Conservation (phyloP, 768 basidiomycete species). For the Phaffia tasmanica region DNA sequence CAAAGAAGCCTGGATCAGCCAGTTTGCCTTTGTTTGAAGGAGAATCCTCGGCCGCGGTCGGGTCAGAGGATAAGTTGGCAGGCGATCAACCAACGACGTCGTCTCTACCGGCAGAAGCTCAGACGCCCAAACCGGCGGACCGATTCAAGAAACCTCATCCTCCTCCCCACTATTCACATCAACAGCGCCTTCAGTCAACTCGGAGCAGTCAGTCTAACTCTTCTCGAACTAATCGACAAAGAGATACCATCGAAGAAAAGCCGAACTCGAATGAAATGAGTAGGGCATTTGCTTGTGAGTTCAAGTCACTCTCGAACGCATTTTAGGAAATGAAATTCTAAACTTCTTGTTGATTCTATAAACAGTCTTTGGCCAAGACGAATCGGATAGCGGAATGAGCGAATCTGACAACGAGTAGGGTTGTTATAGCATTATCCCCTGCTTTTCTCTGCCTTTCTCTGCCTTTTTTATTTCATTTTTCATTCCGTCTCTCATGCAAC, state of each 20-base stretch:
- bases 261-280: background rate
- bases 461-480: too few species aligned
- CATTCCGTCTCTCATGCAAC: too few species aligned
- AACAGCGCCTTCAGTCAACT: too few species aligned
- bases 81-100: background rate
- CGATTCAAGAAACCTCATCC: background rate
- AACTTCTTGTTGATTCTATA: background rate
- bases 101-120: background rate
- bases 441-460: too few species aligned
- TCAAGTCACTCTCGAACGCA: too few species aligned
- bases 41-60: too few species aligned
- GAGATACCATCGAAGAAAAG: background rate
- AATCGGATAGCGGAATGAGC: conserved; percentile 18
- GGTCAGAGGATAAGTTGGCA: too few species aligned
- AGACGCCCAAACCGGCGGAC: background rate
- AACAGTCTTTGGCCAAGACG: conserved; percentile 19
- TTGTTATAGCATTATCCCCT: too few species aligned
- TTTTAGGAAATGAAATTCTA: background rate
- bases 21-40: background rate
- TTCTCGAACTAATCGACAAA: background rate
- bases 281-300: conserved; percentile 24
- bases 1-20: conserved; percentile 41
- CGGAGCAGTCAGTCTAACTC: too few species aligned
- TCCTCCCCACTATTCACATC: too few species aligned
- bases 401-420: conserved; percentile 4